A percentile compares a stretch with the other conserved stretches of the same genome.
Conservation (phyloP, 2,329 filamentous ascomycete genomes). For the Venturiaceae sp. region DNA sequence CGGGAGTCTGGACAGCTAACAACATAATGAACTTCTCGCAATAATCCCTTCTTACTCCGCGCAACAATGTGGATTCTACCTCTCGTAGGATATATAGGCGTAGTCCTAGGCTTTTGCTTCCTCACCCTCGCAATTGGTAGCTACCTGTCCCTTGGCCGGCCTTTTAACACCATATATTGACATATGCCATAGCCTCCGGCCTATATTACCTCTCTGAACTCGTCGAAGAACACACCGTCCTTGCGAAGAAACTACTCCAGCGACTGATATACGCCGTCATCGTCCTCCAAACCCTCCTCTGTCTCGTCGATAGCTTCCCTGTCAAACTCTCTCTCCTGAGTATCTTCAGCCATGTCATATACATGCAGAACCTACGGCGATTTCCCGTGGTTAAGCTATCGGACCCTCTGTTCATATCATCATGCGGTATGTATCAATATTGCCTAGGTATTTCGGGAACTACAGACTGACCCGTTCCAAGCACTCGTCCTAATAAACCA, state of each 20-base stretch:
- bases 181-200: constrained; percentile 61
- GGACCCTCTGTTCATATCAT: constrained; percentile 77
- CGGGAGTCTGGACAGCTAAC: neutral
- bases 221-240: constrained; percentile 93
- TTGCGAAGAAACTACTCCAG: constrained; percentile 78
- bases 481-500: constrained; percentile 82
- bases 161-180: constrained; percentile 1
- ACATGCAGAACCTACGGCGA: constrained; percentile 73
- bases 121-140: constrained; percentile 85
- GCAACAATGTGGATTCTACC: constrained; percentile 90
- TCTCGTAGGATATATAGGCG: constrained; percentile 79
- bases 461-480: constrained; percentile 24
- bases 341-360: constrained; percentile 72
- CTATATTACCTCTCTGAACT: constrained; percentile 97
- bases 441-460: neutral
- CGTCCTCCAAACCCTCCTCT: constrained; percentile 61
- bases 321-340: constrained; percentile 63
- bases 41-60: too few species aligned
- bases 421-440: constrained; percentile 56
- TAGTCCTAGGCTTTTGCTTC: constrained; percentile 84
- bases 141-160: constrained; percentile 9
- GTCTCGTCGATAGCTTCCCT: constrained; percentile 78
- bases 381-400: constrained; percentile 74
- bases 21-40: too few species aligned
- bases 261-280: constrained; percentile 80